phyloP scores from a whole-genome alignment of 176 grass and related monocot species.

The Juncus inflexus region DNA sequence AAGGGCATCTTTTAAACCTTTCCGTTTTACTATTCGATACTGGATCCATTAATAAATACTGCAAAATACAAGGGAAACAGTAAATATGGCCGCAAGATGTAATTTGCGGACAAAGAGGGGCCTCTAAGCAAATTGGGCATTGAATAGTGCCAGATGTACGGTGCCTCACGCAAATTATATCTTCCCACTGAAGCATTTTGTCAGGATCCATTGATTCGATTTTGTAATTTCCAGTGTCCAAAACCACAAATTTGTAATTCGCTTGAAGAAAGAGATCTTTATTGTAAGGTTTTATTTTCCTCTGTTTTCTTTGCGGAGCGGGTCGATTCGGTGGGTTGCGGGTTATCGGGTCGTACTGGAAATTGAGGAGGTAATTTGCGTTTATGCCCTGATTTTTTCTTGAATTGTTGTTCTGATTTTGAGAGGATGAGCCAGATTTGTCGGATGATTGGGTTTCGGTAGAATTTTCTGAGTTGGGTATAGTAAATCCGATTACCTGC shows the following conservation, averaged over 20 bases:
- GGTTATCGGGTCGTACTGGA: slow-evolving; percentile 95
- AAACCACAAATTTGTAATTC: slow-evolving; percentile 93
- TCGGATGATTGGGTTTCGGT: neutral
- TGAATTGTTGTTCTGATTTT: slow-evolving; percentile 37
- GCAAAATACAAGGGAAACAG: slow-evolving; percentile 94
- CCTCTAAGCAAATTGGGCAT: slow-evolving; percentile 93
- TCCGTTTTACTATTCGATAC: slow-evolving; percentile 58
- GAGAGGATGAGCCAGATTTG: slow-evolving; percentile 27
- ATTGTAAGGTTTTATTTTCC: slow-evolving; percentile 92
- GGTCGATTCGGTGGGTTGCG: slow-evolving; percentile 44
- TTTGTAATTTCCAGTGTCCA: slow-evolving; percentile 65
- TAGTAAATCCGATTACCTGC: slow-evolving; percentile 73
- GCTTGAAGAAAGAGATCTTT: slow-evolving; percentile 96
- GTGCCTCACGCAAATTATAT: slow-evolving; percentile 79
- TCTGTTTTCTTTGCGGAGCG: slow-evolving; percentile 72
- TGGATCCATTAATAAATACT: slow-evolving; percentile 62
- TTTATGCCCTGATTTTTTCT: slow-evolving; percentile 75
- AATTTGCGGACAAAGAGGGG: slow-evolving; percentile 82
- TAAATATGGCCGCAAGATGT: slow-evolving; percentile 98
- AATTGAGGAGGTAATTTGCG: slow-evolving; percentile 93
- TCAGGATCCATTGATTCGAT: slow-evolving; percentile 82
- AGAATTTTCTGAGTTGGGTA: slow-evolving; percentile 43
- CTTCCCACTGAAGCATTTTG: slow-evolving; percentile 97
- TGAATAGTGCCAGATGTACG: slow-evolving; percentile 48
- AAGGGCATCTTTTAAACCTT: slow-evolving; percentile 77